Evolutionary conservation across 1,284 basidiomycete genomes (phyloP), one percentile per base, ranked within the genome.

Genomic region (Ceratobasidium sp.): DNA sequence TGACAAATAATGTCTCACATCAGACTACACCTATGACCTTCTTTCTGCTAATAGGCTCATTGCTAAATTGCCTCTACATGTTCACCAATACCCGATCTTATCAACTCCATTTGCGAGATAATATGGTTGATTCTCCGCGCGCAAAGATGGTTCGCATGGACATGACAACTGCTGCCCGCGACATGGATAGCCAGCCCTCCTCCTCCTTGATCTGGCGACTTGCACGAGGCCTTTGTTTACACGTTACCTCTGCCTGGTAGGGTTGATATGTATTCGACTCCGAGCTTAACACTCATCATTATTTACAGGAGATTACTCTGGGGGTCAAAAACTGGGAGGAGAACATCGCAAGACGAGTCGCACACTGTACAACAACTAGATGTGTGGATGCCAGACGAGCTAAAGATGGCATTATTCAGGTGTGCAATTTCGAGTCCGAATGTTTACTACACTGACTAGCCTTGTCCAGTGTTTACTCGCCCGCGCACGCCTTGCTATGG

Each of bases 331-430:
- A 34, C 80, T 80, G n/a, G 81, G 83, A 54, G 82, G 84, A 43
- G 83, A 82, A 56, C 82, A 83, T 8, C 84, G 83, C 58, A 87
- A 84, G 78, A 75, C 73, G 63, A 79, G 81, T 65, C 58, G 8
- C 34, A 56, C 58, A 81, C 82, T 56, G 83, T 94, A 22, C 91
- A 93, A 79, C 89, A 92, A 79, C 82, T 95, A 68, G 88, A 91
- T 75, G 85, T 92, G 49, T 95, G 93, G 93, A 84, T 85, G 8
- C 92, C 93, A 1, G 89, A 88, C n/a, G 87, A 89, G 77, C 81
- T 92, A 58, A 90, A 93, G 79, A 83, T 88, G 77, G 84, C 84
- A 76, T 82, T 94, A 39, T 90, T 94, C 76, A 85, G 77, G 80
- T 81, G 24, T 31, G 80, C 77, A 14, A 11, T 24, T 22, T 16